Conservation (phyloP, 140 eudicot genomes). For the Anethum foeniculum region DNA sequence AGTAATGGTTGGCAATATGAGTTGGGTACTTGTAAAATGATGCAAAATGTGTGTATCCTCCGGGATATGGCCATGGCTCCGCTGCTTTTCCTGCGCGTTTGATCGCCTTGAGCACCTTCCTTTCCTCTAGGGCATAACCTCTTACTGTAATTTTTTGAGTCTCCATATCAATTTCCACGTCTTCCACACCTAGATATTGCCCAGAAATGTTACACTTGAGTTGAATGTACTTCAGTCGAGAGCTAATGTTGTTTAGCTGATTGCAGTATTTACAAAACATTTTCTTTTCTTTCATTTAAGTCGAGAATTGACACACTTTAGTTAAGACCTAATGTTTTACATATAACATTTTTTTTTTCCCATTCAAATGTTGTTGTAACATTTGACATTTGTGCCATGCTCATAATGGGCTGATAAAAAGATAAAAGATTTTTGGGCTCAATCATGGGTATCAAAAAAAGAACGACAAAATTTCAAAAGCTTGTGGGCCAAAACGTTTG, state of each 20-base stretch:
- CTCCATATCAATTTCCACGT: constrained; percentile 86
- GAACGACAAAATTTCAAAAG: neutral
- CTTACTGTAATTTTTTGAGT: constrained; percentile 62
- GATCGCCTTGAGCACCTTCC: constrained; percentile 70
- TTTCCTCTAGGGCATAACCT: constrained; percentile 73
- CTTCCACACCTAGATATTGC: constrained; percentile 58
- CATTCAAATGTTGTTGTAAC: no score
- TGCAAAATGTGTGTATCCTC: constrained; percentile 53
- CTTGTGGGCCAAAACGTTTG: constrained; percentile 6
- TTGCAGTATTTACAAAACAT: neutral
- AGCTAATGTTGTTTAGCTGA: neutral
- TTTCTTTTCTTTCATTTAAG: neutral
- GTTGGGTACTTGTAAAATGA: constrained; percentile 86
- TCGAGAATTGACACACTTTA: neutral
- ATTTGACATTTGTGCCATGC: neutral
- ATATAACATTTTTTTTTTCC: neutral
- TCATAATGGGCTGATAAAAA: neutral
- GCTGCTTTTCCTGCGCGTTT: constrained; percentile 96
- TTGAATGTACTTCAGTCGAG: neutral
- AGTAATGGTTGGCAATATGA: constrained; percentile 54
- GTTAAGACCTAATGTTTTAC: neutral
- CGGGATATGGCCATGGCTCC: constrained; percentile 95
- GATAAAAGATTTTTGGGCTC: neutral
- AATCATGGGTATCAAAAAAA: neutral
- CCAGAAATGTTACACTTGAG: neutral